phyloP scores from a whole-genome alignment of 345 rosid species.

The Garcia nutans region DNA sequence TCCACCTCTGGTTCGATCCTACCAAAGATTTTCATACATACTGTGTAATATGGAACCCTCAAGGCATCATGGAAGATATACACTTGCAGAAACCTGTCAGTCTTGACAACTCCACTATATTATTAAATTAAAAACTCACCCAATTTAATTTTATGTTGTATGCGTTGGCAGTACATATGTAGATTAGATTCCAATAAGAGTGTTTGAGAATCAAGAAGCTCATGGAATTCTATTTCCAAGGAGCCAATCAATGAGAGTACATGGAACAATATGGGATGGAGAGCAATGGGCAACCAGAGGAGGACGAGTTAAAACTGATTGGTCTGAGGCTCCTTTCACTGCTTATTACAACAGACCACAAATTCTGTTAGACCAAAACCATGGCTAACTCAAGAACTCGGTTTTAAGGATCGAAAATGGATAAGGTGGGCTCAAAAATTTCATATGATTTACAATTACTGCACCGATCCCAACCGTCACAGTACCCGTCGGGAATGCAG shows the following conservation, averaged over 20 bases:
- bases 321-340: constrained; percentile 19
- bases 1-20: no score
- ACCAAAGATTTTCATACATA: no score
- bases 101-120: no score
- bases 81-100: no score
- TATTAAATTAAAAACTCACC: no score
- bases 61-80: no score
- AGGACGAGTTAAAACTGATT: constrained; percentile 9
- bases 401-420: not conserved
- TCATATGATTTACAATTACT: constrained; percentile 20
- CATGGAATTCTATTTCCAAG: constrained; percentile 8
- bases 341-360: constrained; percentile 4
- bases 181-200: constrained; percentile 16
- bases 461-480: not conserved
- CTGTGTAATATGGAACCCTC: no score
- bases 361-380: not conserved
- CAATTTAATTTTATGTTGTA: not conserved
- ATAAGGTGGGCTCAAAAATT: constrained; percentile 12
- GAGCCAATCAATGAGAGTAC: constrained; percentile 2
- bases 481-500: constrained; percentile 8
- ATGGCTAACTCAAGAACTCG: constrained; percentile 5
- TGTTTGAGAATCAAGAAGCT: constrained; percentile 9
- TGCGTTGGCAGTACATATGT: constrained; percentile 4
- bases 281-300: constrained; percentile 17
- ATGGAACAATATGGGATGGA: constrained; percentile 15